phyloP scores from a whole-genome alignment of 352 stramenopile species.

The Peronosclerospora sorghi region DNA sequence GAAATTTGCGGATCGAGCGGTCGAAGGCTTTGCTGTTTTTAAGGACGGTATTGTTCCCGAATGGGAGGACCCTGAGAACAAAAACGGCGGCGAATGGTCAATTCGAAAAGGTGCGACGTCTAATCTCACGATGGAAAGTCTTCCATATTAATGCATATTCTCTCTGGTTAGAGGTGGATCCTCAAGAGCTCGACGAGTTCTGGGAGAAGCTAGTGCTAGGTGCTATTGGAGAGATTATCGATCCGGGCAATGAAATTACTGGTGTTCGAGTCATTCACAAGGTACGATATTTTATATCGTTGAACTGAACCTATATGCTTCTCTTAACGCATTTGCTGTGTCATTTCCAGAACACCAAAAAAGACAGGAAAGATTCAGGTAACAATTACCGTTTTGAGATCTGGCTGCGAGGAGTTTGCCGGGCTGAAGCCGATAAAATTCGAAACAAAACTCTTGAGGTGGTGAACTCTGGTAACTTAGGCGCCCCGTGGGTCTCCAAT shows the following conservation, averaged over 20 bases:
- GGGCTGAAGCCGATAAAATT: constrained; percentile 60
- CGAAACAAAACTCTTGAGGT: constrained; percentile 53
- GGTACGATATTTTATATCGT: constrained; percentile 16
- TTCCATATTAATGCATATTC: not conserved
- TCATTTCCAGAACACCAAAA: constrained; percentile 68
- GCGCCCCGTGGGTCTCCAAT: constrained; percentile 33
- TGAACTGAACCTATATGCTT: not conserved
- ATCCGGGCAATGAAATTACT: constrained; percentile 82
- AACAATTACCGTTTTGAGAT: constrained; percentile 85
- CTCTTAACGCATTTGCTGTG: not conserved
- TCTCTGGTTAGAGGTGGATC: constrained; percentile 38
- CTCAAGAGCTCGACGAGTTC: constrained; percentile 73
- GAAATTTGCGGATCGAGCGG: constrained; percentile 84
- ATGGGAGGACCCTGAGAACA: constrained; percentile 87
- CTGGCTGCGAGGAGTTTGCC: constrained; percentile 58
- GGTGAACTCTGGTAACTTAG: constrained; percentile 50
- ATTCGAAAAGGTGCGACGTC: constrained; percentile 51
- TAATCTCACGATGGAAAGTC: too few species aligned
- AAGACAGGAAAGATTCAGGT: constrained; percentile 67
- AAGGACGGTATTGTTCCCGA: constrained; percentile 84
- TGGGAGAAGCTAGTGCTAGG: constrained; percentile 87
- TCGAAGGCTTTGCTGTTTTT: constrained; percentile 91
- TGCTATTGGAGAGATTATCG: constrained; percentile 84
- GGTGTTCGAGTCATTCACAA: constrained; percentile 88
- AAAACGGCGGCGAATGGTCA: constrained; percentile 79